Base-by-base conservation (phyloP, 371 early-diverging fungal genomes). In the Apophysomyces ossiformis region DNA sequence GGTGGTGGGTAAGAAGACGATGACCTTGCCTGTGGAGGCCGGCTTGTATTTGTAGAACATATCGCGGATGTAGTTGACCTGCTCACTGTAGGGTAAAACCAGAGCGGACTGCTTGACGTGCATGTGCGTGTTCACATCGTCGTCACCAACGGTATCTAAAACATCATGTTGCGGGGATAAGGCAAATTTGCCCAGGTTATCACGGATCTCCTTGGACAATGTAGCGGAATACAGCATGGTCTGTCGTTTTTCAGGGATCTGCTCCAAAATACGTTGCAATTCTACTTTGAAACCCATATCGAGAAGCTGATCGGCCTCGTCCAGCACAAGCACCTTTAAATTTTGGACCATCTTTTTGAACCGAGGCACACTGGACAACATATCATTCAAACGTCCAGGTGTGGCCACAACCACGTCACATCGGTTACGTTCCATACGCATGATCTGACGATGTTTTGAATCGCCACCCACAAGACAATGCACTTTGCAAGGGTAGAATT, bases 161-260 rank as follows among this genome's bases (percentile, higher is more conserved):
- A 90, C 86, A 45, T 86, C 85, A 58, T 91, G 87, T 63, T 88
- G 83, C 13, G 87, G 85, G 26, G 77, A 85, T 8, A 97, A 85
- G 8, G 99, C 99, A 57, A 99, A 88, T 9, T 81, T 68, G 38
- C 78, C 78, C 46, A 82, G 69, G 43, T 74, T 74, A 8, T 74
- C 57, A 60, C 87, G 81, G 63, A 99, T 95, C 60, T 93, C 93
- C 26, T 66, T 72, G 4, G 96, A 94, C 57, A 99, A 85, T 0
- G 99, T 99, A 21, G 99, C 99, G 11, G 96, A 96, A 85, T 97
- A 99, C 79, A 99, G 89, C 71, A 98, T 88, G 0, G 98, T 98
- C 78, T 98, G 98, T 56, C 99, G 92, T 13, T 93, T 77, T 38
- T 79, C 77, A 16, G 99, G 95, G 9, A 98, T 86, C 15, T 86